These are phyloP conservation scores for Malania oleifera DNA, from an alignment of 164 flowering plant genomes.

Conservation along the genomic window DNA sequence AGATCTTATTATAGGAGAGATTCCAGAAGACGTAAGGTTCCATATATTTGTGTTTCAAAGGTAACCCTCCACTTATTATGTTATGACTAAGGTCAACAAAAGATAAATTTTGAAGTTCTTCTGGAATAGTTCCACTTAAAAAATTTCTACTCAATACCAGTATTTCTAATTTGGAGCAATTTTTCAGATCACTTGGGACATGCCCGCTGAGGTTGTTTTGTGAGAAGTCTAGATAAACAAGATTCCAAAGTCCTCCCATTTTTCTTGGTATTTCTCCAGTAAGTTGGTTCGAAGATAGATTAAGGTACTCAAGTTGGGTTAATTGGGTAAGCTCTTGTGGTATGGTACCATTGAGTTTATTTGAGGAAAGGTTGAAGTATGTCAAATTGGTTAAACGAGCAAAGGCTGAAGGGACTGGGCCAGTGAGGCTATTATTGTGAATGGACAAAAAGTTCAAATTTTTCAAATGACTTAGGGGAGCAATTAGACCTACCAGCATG, in stretches of 20 bases:
- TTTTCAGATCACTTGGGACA: background rate
- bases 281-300: background rate
- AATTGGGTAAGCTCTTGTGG: too few relatives aligned
- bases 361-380: too few relatives aligned
- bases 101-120: background rate
- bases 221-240: too few relatives aligned
- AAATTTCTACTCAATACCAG: background rate
- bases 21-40: background rate
- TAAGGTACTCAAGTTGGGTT: too few relatives aligned
- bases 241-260: background rate
- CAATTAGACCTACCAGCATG: too few relatives aligned
- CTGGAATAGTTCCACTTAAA: background rate
- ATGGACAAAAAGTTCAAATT: background rate
- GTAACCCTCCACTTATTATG: background rate
- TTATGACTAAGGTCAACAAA: background rate
- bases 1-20: constrained; percentile 3
- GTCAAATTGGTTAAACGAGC: background rate
- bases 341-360: too few relatives aligned
- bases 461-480: too few relatives aligned
- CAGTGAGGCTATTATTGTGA: background rate
- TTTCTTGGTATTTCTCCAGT: background rate
- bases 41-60: background rate
- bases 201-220: background rate
- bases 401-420: constrained; percentile 1
- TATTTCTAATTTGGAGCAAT: background rate